phyloP scores from a whole-genome alignment of 2,329 filamentous ascomycete genomes.

The Colletotrichum agaves region DNA sequence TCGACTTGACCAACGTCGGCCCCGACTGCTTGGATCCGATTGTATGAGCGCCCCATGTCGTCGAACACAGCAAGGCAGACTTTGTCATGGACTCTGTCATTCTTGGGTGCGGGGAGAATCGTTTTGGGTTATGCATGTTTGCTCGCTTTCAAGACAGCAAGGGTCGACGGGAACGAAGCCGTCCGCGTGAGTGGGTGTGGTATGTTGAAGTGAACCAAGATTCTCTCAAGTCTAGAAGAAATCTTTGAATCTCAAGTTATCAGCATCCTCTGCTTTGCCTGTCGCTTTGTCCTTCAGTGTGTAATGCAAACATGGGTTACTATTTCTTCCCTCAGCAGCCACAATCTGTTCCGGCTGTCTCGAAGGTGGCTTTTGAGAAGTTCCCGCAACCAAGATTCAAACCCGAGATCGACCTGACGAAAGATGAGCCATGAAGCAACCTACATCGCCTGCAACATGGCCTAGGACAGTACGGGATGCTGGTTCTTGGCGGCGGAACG shows the following conservation, averaged over 20 bases:
- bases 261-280: too few species aligned
- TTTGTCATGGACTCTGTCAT: neutral
- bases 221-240: too few species aligned
- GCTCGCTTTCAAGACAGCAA: neutral
- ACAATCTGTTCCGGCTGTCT: neutral
- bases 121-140: slow-evolving; percentile 28
- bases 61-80: slow-evolving; percentile 9
- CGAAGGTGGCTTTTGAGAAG: slow-evolving; percentile 5
- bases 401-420: neutral
- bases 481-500: slow-evolving; percentile 35
- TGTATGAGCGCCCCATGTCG: slow-evolving; percentile 1
- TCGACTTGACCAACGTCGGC: neutral
- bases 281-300: neutral
- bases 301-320: neutral
- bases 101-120: neutral
- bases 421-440: neutral
- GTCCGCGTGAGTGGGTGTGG: neutral
- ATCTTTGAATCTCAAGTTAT: too few species aligned
- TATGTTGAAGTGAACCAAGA: neutral
- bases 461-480: slow-evolving; percentile 27
- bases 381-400: neutral
- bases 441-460: slow-evolving; percentile 2
- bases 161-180: neutral
- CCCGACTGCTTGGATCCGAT: neutral
- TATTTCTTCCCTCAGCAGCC: neutral